Conservation (phyloP, 306 rosid genomes). For the Betula pendula region DNA sequence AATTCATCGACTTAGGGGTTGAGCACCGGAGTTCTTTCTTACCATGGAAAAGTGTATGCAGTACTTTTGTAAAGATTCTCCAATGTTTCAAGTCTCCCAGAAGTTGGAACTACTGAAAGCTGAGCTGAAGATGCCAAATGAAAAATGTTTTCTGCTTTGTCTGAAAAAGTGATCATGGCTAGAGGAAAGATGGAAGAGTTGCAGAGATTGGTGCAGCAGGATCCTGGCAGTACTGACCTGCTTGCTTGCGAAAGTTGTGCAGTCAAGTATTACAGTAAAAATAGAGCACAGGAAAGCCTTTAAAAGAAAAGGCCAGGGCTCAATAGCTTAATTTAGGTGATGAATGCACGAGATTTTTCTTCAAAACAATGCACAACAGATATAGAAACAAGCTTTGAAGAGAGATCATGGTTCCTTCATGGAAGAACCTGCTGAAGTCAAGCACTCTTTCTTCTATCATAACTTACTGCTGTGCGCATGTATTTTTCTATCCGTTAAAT, state of each 20-base stretch:
- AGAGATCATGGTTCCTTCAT: background rate
- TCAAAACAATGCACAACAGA: background rate
- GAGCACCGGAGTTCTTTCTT: background rate
- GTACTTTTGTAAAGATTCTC: background rate
- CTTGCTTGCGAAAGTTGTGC: background rate
- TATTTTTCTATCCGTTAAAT: no score
- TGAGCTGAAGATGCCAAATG: background rate
- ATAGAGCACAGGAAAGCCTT: background rate
- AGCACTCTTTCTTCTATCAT: background rate
- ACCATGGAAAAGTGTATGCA: background rate
- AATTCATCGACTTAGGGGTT: background rate
- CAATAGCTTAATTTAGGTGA: background rate
- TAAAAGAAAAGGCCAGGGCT: background rate
- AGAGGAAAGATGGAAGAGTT: background rate
- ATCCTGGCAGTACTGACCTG: background rate
- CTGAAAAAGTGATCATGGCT: background rate
- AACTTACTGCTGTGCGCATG: background rate
- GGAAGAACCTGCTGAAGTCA: background rate
- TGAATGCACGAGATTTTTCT: background rate
- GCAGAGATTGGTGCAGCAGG: background rate
- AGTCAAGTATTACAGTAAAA: background rate
- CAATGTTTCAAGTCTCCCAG: background rate
- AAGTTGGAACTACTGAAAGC: background rate
- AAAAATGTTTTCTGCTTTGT: background rate
- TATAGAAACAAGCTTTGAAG: background rate